A percentile compares a stretch with the other conserved stretches of the same genome.
These are phyloP conservation scores for Fraxinus excelsior DNA, from an alignment of 257 asterid species.

Conservation along the genomic window DNA sequence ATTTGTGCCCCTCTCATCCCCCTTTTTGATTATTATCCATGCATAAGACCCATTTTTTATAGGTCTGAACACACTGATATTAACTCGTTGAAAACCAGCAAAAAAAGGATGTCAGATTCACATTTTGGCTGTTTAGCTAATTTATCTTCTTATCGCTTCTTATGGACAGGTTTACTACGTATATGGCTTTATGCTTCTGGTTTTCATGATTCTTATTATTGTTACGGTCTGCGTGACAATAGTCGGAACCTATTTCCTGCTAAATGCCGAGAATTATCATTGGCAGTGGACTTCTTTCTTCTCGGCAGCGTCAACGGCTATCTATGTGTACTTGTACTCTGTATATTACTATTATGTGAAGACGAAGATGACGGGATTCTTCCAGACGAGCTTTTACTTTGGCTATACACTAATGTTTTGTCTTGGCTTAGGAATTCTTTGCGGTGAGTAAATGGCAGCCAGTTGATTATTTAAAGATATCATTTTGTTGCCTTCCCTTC, in stretches of 20 bases:
- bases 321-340: constrained; percentile 60
- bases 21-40: background rate
- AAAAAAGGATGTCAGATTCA: background rate
- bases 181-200: constrained; percentile 69
- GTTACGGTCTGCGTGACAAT: constrained; percentile 67
- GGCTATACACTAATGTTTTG: constrained; percentile 72
- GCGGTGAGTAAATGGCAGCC: constrained; percentile 57
- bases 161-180: constrained; percentile 63
- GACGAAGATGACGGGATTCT: constrained; percentile 72
- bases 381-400: constrained; percentile 67
- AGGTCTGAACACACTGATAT: background rate
- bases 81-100: background rate
- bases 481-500: background rate
- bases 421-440: constrained; percentile 69
- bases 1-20: background rate
- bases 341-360: constrained; percentile 58
- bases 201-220: constrained; percentile 59
- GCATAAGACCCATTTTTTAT: background rate
- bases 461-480: background rate
- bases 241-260: constrained; percentile 67
- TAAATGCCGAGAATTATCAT: constrained; percentile 72
- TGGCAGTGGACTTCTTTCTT: constrained; percentile 78
- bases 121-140: background rate
- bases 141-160: background rate
- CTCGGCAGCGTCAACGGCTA: constrained; percentile 68